Evolutionary conservation across 2,329 filamentous ascomycete species (phyloP), one percentile per base, ranked within the genome.

Genomic region (Cadophora sp.): DNA sequence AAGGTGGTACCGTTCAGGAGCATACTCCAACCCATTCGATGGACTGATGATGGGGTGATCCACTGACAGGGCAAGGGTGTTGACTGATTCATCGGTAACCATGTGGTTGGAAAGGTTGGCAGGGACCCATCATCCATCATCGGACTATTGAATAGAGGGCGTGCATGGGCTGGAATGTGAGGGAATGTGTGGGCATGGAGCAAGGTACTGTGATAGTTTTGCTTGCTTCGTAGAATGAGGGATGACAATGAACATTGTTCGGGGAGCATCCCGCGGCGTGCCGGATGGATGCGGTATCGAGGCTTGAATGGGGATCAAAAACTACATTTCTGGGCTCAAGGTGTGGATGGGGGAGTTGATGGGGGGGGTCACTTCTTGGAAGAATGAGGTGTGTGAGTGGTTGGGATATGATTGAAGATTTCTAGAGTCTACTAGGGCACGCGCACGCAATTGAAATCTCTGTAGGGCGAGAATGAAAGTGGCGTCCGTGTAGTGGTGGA

Each of bases 161-260:
- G 43, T 55, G 51, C 51, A 34, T 53, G 40, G 55, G 37, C 26
- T 64, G 64, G 48, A 66, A 55, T 60, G 56, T 66, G 64, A 46
- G 48, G 22, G 16, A 63, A 40, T 63, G 50, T 53, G 46, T 48
- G 12, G 12, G 59, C 11, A 37, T 37, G 7, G 14, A 9, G 9
- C 34, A 4, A 37, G 34, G 34, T 37, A 37, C 14, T 37, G 34
- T 37, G 34, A 37, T 12, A 12, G 14, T 37, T 37, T 37, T 9
- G 4, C 34, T 9, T 37, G 8, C 34, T 37, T 11, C 8, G 14
- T 37, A 37, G 34, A 37, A 37, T 37, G 34, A 37, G 34, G 34
- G 34, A 37, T 37, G 34, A 12, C 3, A 37, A 11, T 12, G 9
- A 37, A 12, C 34, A 37, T 37, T 37, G 34, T 37, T 37, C 34